Base-by-base conservation (phyloP, 202 grass and related monocot genomes). In the Carex arenaria region DNA sequence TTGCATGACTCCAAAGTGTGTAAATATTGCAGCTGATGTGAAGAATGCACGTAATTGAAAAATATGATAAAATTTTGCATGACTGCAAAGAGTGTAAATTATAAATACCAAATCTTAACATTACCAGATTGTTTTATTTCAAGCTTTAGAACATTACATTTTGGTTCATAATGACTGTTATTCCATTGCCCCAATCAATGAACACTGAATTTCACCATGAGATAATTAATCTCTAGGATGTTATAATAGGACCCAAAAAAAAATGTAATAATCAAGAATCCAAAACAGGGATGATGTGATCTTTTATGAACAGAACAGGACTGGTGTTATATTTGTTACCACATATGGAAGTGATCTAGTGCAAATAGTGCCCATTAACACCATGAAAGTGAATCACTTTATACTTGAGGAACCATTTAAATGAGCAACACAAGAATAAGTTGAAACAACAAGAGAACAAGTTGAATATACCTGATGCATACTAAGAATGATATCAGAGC, bases 401-500 rank as follows among this genome's bases (percentile, higher is more conserved):
- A 7, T 18, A 78, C 53, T 78, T 19, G 10, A 59, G 53, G 53
- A 59, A 78, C 28, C 3, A 36, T 59, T 8, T 30, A 75, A 38
- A 59, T 36, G 7, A 59, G 38, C 3, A 3, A 17, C 52, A 59
- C 3, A 36, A 19, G 5, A 77, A 18, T 77, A 77, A 77, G 51
- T 1, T 3, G 14, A 32, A 18, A 32, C 31, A 32, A 32, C 31
- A 32, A 32, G 31, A 32, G 31, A 32, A 32, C 3, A 32, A 32
- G 32, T 0, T 6, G 14, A 32, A 19, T 32, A 86, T 85, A 89
- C 96, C 96, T 96, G 93, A 69, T 99, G 96, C 96, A 96, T 96
- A 81, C 51, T 88, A 57, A 99, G 87, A 84, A 99, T 89, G 76
- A 96, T 96, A 90, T 99, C 96, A 42, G 96, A 95, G 40, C 96